Base-by-base conservation (phyloP, 225 moss, liverwort and hornwort species). In the Marchantia paleacea region DNA sequence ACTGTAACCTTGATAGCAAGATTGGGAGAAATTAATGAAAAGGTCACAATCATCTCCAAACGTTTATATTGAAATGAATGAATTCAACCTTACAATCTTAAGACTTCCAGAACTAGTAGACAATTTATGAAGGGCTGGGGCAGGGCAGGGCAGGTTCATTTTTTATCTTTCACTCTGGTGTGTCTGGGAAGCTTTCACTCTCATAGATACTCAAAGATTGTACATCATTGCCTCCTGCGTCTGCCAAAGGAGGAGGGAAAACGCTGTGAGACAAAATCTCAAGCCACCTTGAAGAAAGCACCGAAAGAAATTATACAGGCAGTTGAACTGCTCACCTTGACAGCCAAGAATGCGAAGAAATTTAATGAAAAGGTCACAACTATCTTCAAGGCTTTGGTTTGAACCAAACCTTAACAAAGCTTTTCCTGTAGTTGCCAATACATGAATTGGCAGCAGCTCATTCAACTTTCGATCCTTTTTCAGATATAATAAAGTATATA, bases 21-120 rank as follows among this genome's bases (percentile, higher is more conserved):
- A 68, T 25, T 30, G 68, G 31, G 29, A 68, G 68, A 68, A 66
- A 68, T 68, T 11, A 68, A 68, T 68, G 68, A 29, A 68, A 68
- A 68, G 68, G 68, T 68, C 68, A 30, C 68, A 68, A 30, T 68
- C 68, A 68, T 68, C 68, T 68, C 68, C 68, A 68, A 68, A 68
- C 30, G 68, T 68, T 68, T 68, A 68, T 30, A 26, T 30, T 68
- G 68, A 68, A 31, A 26, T 68, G 68, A 68, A 57, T 57, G 19
- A 19, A 39, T 39, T 39, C 39, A 57, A 68, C 68, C 68, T 68
- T 68, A 68, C 68, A 29, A 68, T 28, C 68, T 15, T 15, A 30
- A 68, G 4, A 68, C 12, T 68, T 68, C 30, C 68, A 30, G 7
- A 30, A 68, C 68, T 30, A 68, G 25, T 68, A 68, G 30, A 31